A percentile compares a stretch with the other conserved stretches of the same genome.
phyloP scores from a whole-genome alignment of 176 grass and related monocot species.

The Areca catechu region DNA sequence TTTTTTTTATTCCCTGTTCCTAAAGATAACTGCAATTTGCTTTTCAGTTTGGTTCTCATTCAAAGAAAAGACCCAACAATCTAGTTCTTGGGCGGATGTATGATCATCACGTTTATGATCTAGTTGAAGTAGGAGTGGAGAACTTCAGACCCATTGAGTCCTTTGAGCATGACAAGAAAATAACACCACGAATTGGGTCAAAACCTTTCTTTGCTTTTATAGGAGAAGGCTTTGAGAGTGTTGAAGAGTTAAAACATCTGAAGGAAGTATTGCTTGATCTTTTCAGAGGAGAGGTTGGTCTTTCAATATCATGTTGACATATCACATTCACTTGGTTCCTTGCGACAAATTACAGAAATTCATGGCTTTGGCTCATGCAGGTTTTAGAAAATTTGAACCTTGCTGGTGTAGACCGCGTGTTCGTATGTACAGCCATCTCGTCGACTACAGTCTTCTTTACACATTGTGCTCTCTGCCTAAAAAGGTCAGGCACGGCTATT shows the following conservation, averaged over 20 bases:
- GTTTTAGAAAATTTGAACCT: conserved; percentile 91
- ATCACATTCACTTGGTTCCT: too few species aligned
- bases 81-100: conserved; percentile 76
- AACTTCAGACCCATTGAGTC: conserved; percentile 78
- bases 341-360: background rate
- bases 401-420: conserved; percentile 59
- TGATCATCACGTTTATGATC: conserved; percentile 93
- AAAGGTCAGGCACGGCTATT: conserved; percentile 70
- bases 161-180: conserved; percentile 75
- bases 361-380: conserved; percentile 30
- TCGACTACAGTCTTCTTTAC: conserved; percentile 58
- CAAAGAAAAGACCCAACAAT: conserved; percentile 96
- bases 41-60: conserved; percentile 83
- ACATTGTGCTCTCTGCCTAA: conserved; percentile 81
- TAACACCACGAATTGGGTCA: conserved; percentile 65
- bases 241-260: conserved; percentile 77
- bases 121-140: conserved; percentile 90
- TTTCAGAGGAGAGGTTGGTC: conserved; percentile 73
- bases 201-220: conserved; percentile 92
- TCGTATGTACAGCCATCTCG: conserved; percentile 72
- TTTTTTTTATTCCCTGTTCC: too few species aligned
- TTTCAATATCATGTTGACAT: background rate
- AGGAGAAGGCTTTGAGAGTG: conserved; percentile 74
- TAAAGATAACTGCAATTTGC: background rate
- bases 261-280: conserved; percentile 92